Conservation (phyloP, 441 rosid genomes). For the Mallotus japonicus region DNA sequence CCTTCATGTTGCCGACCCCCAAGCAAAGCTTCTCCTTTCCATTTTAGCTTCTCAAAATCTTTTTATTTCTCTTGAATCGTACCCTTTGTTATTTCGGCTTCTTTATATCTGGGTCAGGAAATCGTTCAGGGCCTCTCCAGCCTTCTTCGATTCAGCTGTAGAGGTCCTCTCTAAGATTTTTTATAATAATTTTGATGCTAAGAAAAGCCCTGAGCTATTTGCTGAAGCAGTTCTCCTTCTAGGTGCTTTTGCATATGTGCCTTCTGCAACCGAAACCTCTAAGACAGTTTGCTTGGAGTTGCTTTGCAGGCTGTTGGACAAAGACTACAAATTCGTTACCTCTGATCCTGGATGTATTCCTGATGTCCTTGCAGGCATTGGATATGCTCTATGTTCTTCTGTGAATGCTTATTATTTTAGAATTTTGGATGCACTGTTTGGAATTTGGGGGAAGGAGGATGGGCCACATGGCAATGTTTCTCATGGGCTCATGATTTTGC, state of each 20-base stretch:
- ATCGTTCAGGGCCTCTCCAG: conserved; percentile 59
- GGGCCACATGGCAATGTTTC: conserved; percentile 49
- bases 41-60: conserved; percentile 48
- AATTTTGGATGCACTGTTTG: conserved; percentile 49
- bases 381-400: conserved; percentile 74
- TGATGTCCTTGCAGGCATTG: conserved; percentile 78
- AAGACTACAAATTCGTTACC: conserved; percentile 40
- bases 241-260: conserved; percentile 67
- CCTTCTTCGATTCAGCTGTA: conserved; percentile 58
- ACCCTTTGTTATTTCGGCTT: conserved; percentile 57
- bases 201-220: conserved; percentile 45
- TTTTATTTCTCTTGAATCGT: conserved; percentile 49
- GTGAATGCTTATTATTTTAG: conserved; percentile 42
- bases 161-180: conserved; percentile 48
- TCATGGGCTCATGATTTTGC: conserved; percentile 75
- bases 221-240: conserved; percentile 62
- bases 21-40: conserved; percentile 78
- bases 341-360: conserved; percentile 41
- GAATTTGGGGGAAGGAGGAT: conserved; percentile 60
- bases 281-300: conserved; percentile 57
- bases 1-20: conserved; percentile 89
- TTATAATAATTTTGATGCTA: conserved; percentile 26
- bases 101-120: conserved; percentile 91
- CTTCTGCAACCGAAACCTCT: conserved; percentile 47
- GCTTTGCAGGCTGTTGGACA: conserved; percentile 57